Evolutionary conservation across 176 grass and related monocot genomes (phyloP).

Genomic region (Musa itinerans): DNA sequence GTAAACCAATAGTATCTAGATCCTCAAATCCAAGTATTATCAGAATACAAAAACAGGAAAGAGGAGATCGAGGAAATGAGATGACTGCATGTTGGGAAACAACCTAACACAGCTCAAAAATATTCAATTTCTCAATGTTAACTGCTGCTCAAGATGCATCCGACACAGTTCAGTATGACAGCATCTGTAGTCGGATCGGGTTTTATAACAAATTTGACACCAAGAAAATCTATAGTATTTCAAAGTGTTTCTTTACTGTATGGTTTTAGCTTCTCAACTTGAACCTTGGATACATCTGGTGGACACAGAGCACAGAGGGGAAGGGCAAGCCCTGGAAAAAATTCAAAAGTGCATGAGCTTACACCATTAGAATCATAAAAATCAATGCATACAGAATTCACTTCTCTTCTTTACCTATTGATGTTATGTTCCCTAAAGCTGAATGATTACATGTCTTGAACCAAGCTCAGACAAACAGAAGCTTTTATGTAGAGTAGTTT

Average conservation of each 20-base stretch:
- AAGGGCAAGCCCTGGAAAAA: conserved; percentile 65
- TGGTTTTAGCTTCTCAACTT: conserved; percentile 65
- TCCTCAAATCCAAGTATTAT: no score
- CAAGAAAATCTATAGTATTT: conserved; percentile 83
- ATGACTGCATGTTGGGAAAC: no score
- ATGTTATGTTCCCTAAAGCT: no score
- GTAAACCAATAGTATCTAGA: background rate
- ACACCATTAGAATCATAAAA: no score
- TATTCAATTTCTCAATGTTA: background rate
- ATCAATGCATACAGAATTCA: no score
- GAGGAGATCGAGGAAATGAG: no score
- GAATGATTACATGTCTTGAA: no score
- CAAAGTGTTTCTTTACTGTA: conserved; percentile 59
- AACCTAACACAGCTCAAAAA: no score
- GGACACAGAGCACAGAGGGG: conserved; percentile 67
- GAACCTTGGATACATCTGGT: conserved; percentile 67
- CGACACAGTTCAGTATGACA: conserved; percentile 61
- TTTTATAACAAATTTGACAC: conserved; percentile 67
- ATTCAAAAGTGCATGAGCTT: conserved; percentile 1
- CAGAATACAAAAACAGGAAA: no score
- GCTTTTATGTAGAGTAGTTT: no score
- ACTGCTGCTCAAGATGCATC: conserved; percentile 28
- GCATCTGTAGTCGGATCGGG: conserved; percentile 61
- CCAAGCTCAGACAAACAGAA: no score
- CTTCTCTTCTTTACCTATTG: no score